A percentile compares a stretch with the other conserved stretches of the same genome.
Evolutionary conservation across 441 rosid genomes (phyloP).

Genomic region (Gossypium armourianum): DNA sequence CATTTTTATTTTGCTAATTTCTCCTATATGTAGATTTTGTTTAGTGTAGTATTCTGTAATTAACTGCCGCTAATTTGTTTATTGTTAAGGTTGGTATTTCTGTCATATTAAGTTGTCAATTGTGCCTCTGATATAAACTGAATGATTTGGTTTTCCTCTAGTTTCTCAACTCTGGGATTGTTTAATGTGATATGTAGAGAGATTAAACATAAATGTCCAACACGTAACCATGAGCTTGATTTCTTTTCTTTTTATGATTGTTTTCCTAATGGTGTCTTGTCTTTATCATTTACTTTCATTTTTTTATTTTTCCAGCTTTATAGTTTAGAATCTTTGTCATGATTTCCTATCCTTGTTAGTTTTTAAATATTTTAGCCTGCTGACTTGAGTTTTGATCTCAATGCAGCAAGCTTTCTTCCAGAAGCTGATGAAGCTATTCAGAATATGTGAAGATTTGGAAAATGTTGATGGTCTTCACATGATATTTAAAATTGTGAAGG

Average conservation of each 20-base stretch:
- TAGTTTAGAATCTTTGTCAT: background rate
- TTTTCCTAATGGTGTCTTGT: too few species aligned
- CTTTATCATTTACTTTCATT: background rate
- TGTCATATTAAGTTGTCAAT: background rate
- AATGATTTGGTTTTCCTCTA: background rate
- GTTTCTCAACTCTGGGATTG: background rate
- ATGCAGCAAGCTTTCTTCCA: constrained; percentile 79
- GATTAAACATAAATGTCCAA: background rate
- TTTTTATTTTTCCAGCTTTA: background rate
- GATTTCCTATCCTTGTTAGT: background rate
- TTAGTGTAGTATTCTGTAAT: background rate
- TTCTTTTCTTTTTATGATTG: too few species aligned
- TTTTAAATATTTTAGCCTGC: constrained; percentile 3
- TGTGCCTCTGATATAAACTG: background rate
- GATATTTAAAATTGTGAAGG: constrained; percentile 85
- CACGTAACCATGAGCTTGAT: too few species aligned
- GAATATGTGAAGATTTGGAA: constrained; percentile 78
- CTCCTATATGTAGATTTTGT: background rate
- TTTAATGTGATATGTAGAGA: background rate
- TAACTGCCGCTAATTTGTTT: background rate
- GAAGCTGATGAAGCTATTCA: constrained; percentile 72
- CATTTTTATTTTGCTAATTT: background rate
- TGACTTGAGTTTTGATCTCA: constrained; percentile 20
- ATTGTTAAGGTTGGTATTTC: background rate
- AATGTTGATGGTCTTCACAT: constrained; percentile 81